Base-by-base conservation (phyloP, 345 rosid species). In the Mercurialis annua region DNA sequence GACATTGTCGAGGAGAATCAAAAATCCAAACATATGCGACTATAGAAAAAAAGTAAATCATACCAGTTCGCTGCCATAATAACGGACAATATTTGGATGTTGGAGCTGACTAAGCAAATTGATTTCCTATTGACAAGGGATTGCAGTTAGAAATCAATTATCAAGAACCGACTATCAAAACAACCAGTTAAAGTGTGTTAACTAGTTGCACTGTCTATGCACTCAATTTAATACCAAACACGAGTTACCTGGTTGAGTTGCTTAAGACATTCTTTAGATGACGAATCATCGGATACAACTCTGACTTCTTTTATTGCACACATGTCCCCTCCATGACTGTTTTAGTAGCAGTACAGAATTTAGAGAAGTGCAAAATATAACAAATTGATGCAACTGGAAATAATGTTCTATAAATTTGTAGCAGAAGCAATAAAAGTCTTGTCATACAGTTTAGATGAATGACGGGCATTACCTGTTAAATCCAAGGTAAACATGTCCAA, bases 251-350 rank as follows among this genome's bases (percentile, higher is more conserved):
- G 99, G 77, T 89, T 90, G 68, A 94, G 80, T 71, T 94, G 99
- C 83, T 82, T 94, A 65, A 87, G 86, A 81, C 91, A 71, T 81
- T 94, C 99, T 80, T 77, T 94, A 36, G 91, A 90, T 26, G 86
- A 65, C 77, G 78, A 86, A 74, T 94, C 97, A 69, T 94, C 99
- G 14, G 84, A 80, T 76, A 86, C 82, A 75, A 89, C 86, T 73
- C 64, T 83, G 66, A 90, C 99, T 87, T 94, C 99, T 77, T 94
- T 94, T 72, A 94, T 90, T 8, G 99, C 99, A 77, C 97, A 94
- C 90, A 94, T 86, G 60, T 88, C 85, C 64, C 99, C 98, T 58
- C 85, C 86, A 71, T 83, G 90, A 79, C 99, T 94, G 76, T 72
- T 54, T 61, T 67, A 72, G 52, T 68, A 30, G 60, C 33, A 72